phyloP scores from a whole-genome alignment of 768 basidiomycete species.

The Lentinula lateritia region DNA sequence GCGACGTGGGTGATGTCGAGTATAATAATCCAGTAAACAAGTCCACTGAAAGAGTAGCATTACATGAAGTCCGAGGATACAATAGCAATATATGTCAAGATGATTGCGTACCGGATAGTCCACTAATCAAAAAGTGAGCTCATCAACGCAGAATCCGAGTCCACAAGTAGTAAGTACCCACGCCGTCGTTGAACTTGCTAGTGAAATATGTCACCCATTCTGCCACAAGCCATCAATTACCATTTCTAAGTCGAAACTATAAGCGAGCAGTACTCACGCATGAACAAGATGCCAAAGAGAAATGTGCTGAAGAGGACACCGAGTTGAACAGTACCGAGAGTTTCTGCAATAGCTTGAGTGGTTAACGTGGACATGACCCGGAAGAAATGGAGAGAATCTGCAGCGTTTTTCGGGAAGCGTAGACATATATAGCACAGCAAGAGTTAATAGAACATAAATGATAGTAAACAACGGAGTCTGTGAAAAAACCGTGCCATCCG shows the following conservation, averaged over 20 bases:
- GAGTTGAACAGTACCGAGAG: neutral
- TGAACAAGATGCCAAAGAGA: neutral
- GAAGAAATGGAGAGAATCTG: neutral
- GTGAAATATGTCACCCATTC: neutral
- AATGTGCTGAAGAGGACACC: neutral
- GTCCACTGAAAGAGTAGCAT: neutral
- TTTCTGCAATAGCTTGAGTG: neutral
- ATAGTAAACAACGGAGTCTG: no score
- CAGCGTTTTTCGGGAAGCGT: neutral
- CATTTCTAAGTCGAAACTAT: neutral
- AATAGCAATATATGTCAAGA: no score
- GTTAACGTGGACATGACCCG: neutral
- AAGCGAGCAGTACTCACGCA: neutral
- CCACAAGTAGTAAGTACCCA: neutral
- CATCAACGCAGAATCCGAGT: neutral
- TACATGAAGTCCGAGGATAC: no score
- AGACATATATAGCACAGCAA: neutral
- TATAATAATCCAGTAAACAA: neutral
- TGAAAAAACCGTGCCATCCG: no score
- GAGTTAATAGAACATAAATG: no score
- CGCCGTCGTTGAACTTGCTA: neutral
- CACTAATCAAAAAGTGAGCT: neutral
- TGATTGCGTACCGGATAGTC: no score
- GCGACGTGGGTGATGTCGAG: neutral
- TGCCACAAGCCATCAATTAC: neutral